Conservation (phyloP, 2,329 filamentous ascomycete genomes). For the Aureobasidium sp. region DNA sequence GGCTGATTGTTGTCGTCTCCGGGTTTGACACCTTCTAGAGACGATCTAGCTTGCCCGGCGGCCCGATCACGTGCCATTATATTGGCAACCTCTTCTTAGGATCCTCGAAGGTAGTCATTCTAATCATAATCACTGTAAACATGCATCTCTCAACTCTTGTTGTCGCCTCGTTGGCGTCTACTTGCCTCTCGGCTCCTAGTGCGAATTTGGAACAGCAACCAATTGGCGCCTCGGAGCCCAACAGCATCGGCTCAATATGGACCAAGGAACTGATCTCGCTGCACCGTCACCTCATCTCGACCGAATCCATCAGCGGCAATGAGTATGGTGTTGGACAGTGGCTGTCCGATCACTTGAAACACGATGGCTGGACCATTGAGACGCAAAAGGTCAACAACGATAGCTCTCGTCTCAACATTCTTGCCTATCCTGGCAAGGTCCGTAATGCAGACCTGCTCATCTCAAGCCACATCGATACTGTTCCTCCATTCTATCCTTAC, state of each 20-base stretch:
- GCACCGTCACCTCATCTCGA: slow-evolving; percentile 66
- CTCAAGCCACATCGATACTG: slow-evolving; percentile 74
- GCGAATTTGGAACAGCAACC: neutral
- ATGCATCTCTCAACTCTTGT: slow-evolving; percentile 3
- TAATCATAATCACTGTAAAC: neutral
- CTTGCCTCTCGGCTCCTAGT: neutral
- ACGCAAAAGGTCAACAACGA: slow-evolving; percentile 43
- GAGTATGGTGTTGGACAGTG: slow-evolving; percentile 63
- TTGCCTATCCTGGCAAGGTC: slow-evolving; percentile 52
- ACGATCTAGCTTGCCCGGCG: neutral
- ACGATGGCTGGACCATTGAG: slow-evolving; percentile 54
- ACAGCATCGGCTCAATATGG: slow-evolving; percentile 8
- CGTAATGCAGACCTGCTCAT: slow-evolving; percentile 55
- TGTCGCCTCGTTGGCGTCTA: neutral
- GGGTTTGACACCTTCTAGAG: too few species aligned
- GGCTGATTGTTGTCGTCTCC: neutral
- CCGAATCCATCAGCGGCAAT: slow-evolving; percentile 61
- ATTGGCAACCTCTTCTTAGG: neutral
- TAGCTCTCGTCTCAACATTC: slow-evolving; percentile 60
- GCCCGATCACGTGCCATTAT: neutral
- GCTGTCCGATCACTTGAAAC: slow-evolving; percentile 57
- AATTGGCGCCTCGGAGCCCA: neutral
- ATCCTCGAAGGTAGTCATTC: neutral
- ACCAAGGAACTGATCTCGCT: slow-evolving; percentile 53
- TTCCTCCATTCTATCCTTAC: slow-evolving; percentile 66